phyloP scores from a whole-genome alignment of 2,329 filamentous ascomycete genomes.

The Cephalotrichum gorgonifer region DNA sequence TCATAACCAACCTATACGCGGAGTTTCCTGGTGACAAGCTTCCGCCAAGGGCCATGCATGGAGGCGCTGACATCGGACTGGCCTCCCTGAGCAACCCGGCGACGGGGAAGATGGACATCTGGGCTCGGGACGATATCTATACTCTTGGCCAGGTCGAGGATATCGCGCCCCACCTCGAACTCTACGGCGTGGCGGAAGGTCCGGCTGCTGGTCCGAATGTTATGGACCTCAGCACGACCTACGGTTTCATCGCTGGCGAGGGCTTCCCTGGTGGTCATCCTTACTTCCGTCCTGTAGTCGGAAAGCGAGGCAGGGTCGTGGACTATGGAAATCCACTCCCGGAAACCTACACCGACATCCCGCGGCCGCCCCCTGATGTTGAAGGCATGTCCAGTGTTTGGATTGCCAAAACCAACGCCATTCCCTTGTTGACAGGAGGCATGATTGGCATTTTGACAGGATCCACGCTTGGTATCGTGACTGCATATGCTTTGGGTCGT shows the following conservation, averaged over 20 bases:
- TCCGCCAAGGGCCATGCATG: slow-evolving; percentile 71
- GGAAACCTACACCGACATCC: slow-evolving; percentile 62
- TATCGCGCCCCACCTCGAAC: slow-evolving; percentile 58
- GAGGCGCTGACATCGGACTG: slow-evolving; percentile 65
- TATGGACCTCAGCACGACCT: slow-evolving; percentile 82
- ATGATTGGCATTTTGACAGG: slow-evolving; percentile 75
- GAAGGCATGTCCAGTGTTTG: slow-evolving; percentile 74
- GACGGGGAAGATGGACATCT: slow-evolving; percentile 65
- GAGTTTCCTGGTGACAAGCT: slow-evolving; percentile 65
- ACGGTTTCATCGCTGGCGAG: slow-evolving; percentile 76
- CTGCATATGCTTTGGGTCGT: slow-evolving; percentile 65
- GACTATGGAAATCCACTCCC: slow-evolving; percentile 48
- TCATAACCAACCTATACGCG: slow-evolving; percentile 71
- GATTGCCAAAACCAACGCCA: slow-evolving; percentile 72
- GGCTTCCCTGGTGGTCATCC: slow-evolving; percentile 73
- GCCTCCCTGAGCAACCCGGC: slow-evolving; percentile 76
- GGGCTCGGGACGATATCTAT: slow-evolving; percentile 70
- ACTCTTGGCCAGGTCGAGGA: slow-evolving; percentile 70
- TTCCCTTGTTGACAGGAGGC: slow-evolving; percentile 64
- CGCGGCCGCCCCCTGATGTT: slow-evolving; percentile 57
- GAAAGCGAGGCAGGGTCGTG: slow-evolving; percentile 69
- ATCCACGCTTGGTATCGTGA: slow-evolving; percentile 73
- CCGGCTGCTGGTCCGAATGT: slow-evolving; percentile 72
- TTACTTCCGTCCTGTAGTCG: slow-evolving; percentile 65
- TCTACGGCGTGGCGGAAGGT: slow-evolving; percentile 70